Percentiles rank a stretch among this genome's conserved stretches.
These are phyloP conservation scores for Pontederia crassipes DNA, from an alignment of 176 grass and related monocot genomes.

Conservation along the genomic window DNA sequence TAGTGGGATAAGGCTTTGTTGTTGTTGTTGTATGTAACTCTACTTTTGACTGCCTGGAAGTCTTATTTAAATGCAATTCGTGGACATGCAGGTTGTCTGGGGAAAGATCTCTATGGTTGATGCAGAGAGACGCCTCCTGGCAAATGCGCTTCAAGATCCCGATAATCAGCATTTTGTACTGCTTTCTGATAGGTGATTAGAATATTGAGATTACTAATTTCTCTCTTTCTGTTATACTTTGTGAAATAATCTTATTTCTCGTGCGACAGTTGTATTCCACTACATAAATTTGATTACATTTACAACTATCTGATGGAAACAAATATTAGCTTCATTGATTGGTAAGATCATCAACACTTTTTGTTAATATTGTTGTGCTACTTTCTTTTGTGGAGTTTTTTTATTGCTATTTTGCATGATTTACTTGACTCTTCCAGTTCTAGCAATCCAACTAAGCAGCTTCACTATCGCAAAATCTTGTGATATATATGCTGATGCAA, in stretches of 20 bases:
- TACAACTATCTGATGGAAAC: conserved; percentile 89
- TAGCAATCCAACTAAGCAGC: not conserved
- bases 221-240: conserved; percentile 17
- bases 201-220: conserved; percentile 15
- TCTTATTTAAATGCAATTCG: not conserved
- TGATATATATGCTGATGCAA: not conserved
- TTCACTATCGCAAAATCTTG: not conserved
- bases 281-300: conserved; percentile 85
- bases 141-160: conserved; percentile 60
- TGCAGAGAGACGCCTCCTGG: conserved; percentile 80
- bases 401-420: conserved; percentile 7
- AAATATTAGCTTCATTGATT: conserved; percentile 75
- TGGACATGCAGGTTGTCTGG: conserved; percentile 53
- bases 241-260: conserved; percentile 17
- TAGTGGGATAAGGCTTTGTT: too few species aligned
- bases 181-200: conserved; percentile 76
- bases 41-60: not conserved
- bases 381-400: not conserved
- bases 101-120: conserved; percentile 92
- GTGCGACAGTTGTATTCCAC: conserved; percentile 62
- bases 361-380: not conserved
- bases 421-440: not conserved
- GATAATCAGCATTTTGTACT: conserved; percentile 88
- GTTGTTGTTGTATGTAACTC: too few species aligned
- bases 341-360: conserved; percentile 39